phyloP scores from a whole-genome alignment of 2,329 filamentous ascomycete species.

The Xylariales sp. region DNA sequence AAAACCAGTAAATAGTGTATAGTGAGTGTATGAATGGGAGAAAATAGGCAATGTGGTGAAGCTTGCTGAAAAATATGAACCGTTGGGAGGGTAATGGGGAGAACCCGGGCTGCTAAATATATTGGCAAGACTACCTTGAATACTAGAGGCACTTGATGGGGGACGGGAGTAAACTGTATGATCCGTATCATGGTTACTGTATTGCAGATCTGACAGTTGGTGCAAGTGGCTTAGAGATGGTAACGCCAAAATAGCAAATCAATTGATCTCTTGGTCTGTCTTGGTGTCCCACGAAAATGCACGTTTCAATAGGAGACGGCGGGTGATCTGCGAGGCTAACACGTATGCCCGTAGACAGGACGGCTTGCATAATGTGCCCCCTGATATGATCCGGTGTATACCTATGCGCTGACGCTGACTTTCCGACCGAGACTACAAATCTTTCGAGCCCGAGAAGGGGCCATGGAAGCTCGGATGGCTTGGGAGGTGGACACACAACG shows the following conservation, averaged over 20 bases:
- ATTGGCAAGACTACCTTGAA: background rate
- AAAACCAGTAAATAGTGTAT: background rate
- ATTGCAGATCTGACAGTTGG: constrained; percentile 7
- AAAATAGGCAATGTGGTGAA: background rate
- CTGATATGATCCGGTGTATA: background rate
- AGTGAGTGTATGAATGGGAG: constrained; percentile 17
- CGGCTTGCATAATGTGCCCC: background rate
- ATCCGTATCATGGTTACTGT: constrained; percentile 18
- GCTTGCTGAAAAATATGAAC: background rate
- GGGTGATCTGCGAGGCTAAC: constrained; percentile 1
- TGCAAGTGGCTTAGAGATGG: constrained; percentile 10
- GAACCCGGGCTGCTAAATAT: constrained; percentile 16
- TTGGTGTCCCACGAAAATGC: background rate
- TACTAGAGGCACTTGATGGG: background rate
- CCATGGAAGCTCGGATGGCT: background rate
- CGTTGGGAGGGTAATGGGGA: background rate
- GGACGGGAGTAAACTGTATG: constrained; percentile 8
- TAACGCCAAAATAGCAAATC: constrained; percentile 1
- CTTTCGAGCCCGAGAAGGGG: background rate
- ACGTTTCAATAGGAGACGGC: background rate
- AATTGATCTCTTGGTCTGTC: background rate
- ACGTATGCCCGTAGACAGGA: background rate
- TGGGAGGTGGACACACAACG: constrained; percentile 3
- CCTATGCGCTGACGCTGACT: background rate
- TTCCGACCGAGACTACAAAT: background rate